Conservation (phyloP, 495 filamentous ascomycete genomes). For the Paragyromitra xinjiangensis region DNA sequence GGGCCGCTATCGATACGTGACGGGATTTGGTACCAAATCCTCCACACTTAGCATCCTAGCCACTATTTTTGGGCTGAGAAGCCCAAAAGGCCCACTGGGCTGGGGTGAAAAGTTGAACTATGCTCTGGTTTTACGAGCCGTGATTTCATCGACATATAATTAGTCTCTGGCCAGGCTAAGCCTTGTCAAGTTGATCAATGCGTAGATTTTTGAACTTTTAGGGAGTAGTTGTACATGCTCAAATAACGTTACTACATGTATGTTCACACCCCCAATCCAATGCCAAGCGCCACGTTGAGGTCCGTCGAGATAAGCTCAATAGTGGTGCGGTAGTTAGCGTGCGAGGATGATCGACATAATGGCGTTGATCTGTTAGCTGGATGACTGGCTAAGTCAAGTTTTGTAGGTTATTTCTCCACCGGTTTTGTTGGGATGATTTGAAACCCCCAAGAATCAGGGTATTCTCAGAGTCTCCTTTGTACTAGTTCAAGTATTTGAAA, state of each 20-base stretch:
- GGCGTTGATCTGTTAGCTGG: slow-evolving; percentile 10
- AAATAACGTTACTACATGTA: not conserved
- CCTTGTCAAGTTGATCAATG: slow-evolving; percentile 8
- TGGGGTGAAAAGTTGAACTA: not conserved
- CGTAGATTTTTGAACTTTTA: not conserved
- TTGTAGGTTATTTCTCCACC: not conserved
- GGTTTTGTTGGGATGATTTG: no score
- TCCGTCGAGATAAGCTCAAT: slow-evolving; percentile 41
- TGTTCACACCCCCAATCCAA: not conserved
- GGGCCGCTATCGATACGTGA: slow-evolving; percentile 16
- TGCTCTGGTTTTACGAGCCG: not conserved
- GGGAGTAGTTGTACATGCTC: not conserved
- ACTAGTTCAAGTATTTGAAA: not conserved
- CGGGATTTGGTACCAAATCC: slow-evolving; percentile 17
- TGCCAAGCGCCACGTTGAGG: slow-evolving; percentile 18
- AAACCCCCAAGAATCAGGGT: not conserved
- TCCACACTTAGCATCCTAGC: not conserved
- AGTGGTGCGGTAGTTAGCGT: slow-evolving; percentile 3
- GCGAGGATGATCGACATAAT: slow-evolving; percentile 16
- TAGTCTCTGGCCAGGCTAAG: not conserved
- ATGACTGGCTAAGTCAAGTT: not conserved
- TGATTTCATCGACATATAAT: not conserved
- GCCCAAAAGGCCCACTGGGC: not conserved
- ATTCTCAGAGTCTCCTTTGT: not conserved
- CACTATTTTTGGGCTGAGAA: not conserved